Evolutionary conservation across 345 rosid species (phyloP), one percentile per base, ranked within the genome.

Genomic region (Eucalyptus erythrocorys): DNA sequence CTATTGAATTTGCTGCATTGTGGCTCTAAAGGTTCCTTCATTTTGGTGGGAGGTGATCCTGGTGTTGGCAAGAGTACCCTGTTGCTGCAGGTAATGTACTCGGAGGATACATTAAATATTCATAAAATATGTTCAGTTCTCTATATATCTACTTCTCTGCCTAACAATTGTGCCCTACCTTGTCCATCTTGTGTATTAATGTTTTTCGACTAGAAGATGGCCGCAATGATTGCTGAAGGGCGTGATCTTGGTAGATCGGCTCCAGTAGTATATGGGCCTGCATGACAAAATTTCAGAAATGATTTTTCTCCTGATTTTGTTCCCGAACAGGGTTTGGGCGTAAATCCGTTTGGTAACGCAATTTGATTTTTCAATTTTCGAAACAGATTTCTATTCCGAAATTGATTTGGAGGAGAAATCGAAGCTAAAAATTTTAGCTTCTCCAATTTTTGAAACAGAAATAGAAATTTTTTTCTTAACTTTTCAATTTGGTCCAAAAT

Each of bases 21-120:
- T 82, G 68, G 57, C 43, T 59, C 14, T 57, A 61, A 90, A 96
- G 99, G 99, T 87, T 97, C 98, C 64, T 86, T 97, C 92, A 93
- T 97, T 90, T 91, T 97, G 93, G 89, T 97, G 88, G 97, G 99
- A 88, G 99, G 99, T 87, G 98, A 96, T 90, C 99, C 99, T 88
- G 98, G 99, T 88, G 95, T 97, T 91, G 99, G 99, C 91, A 96
- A 97, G 94, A 96, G 99, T 88, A 97, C 99, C 34, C 90, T 97
- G 88, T 90, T 97, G 86, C 92, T 97, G 94, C 99, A 97, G 99
- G 99, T 97, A 87, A 19, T 55, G 50, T 43, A 42, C 59, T 50
- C 87, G 13, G 27, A 85, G 48, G 86, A 30, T 45, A 32, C 30
- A 53, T 37, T 48, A n/a, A 14, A 48, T 71, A 85, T 87, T 43